phyloP scores from a whole-genome alignment of 208 protist species.

The Tritrichomonas foetus region DNA sequence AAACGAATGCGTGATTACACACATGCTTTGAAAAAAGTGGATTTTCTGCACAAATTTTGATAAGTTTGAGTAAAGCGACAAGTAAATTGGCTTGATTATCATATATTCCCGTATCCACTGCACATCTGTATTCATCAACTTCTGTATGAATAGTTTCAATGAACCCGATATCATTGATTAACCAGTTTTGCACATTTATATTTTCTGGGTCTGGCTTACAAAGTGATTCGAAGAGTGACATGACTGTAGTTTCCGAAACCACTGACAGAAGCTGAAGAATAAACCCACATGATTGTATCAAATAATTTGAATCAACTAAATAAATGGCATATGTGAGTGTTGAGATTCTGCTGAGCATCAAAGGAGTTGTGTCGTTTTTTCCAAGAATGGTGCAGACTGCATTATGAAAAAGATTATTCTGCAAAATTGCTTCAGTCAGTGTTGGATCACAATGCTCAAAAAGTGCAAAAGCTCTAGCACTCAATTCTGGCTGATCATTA shows the following conservation, averaged over 20 bases:
- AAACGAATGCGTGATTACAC: neutral
- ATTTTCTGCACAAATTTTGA: neutral
- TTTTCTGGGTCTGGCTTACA: neutral
- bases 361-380: neutral
- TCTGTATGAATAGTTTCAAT: neutral
- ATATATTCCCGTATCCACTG: neutral
- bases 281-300: neutral
- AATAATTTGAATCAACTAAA: neutral
- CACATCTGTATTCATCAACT: neutral
- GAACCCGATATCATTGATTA: neutral
- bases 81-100: neutral
- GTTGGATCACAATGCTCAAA: neutral
- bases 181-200: neutral
- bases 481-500: neutral
- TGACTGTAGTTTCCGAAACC: neutral
- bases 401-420: neutral
- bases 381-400: neutral
- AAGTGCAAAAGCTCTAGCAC: constrained; percentile 30
- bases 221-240: neutral
- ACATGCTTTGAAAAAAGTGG: neutral
- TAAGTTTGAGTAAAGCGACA: neutral
- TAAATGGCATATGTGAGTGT: neutral
- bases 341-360: neutral
- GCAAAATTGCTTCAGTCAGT: neutral
- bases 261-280: neutral